A percentile compares a stretch with the other conserved stretches of the same genome.
Conservation (phyloP, 1,284 basidiomycete species). For the Moniliella sp. region DNA sequence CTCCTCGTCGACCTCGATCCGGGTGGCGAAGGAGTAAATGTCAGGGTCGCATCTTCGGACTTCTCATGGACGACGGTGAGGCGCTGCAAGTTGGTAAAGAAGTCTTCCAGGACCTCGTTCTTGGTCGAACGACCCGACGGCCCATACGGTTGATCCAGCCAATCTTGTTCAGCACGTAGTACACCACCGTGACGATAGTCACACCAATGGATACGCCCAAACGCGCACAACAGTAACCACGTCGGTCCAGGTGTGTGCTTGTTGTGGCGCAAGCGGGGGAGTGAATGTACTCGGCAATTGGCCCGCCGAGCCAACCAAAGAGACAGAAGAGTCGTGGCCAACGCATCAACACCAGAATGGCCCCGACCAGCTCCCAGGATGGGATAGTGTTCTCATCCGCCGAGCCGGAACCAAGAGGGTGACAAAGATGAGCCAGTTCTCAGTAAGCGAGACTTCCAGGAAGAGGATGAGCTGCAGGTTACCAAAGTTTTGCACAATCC, state of each 20-base stretch:
- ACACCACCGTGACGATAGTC: slow-evolving; percentile 37
- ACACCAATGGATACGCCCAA: slow-evolving; percentile 41
- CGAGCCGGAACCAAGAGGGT: slow-evolving; percentile 34
- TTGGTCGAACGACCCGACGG: slow-evolving; percentile 36
- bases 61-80: slow-evolving; percentile 40
- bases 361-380: slow-evolving; percentile 39
- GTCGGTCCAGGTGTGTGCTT: slow-evolving; percentile 37
- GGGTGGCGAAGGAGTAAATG: slow-evolving; percentile 29
- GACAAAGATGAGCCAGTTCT: slow-evolving; percentile 42
- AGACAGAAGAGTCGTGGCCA: slow-evolving; percentile 40
- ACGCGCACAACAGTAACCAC: slow-evolving; percentile 41
- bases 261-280: no score
- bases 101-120: slow-evolving; percentile 39
- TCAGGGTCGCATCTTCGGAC: slow-evolving; percentile 19
- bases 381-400: slow-evolving; percentile 36
- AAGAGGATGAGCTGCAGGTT: slow-evolving; percentile 41
- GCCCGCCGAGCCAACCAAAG: slow-evolving; percentile 42
- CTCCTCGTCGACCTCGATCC: slow-evolving; percentile 31
- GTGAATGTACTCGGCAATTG: slow-evolving; percentile 29
- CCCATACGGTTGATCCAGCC: slow-evolving; percentile 39
- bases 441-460: slow-evolving; percentile 42
- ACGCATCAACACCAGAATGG: slow-evolving; percentile 40
- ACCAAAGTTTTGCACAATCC: slow-evolving; percentile 42
- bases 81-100: slow-evolving; percentile 38
- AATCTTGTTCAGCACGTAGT: slow-evolving; percentile 36